Base-by-base conservation (phyloP, 2,329 filamentous ascomycete species). In the Raffaelea albimanens region DNA sequence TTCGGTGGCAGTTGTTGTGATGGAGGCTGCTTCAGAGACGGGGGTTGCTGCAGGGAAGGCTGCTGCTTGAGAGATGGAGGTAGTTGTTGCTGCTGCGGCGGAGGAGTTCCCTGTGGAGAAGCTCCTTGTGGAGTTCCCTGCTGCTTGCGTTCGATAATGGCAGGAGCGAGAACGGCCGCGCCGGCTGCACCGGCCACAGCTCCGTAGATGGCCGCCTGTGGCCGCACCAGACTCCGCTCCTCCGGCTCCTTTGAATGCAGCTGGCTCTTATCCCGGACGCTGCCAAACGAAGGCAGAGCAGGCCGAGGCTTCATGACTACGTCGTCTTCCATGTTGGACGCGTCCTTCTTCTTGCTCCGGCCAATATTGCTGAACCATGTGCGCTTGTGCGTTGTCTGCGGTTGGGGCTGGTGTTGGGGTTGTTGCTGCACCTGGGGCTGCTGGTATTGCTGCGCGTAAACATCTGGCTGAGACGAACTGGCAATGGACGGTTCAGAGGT, bases 301-400 rank as follows among this genome's bases (percentile, higher is more conserved):
- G 85, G 84, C 29, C 84, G 70, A n/a, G 85, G 85, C 54, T 80
- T 80, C 82, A 88, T 87, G 14, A 80, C 67, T 50, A 82, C 75
- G 39, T 85, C 80, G 25, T 85, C 78, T 13, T 80, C 68, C 51
- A 83, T 75, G 43, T 83, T 78, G 23, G 83, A 76, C 16, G 65
- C 45, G 4, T 77, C 76, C 55, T 74, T 76, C 59, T 75, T 75
- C 56, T 73, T 72, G 40, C 64, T 62, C 43, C 66, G 67, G 4
- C 67, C 68, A 20, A 78, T 65, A 46, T 66, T 69, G 54, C 63
- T 70, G 34, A 75, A 76, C 76, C 76, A 80, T 13, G 67, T 59
- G 43, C 73, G 69, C 55, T 66, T 75, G 51, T 38, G 41, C 11
- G 49, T 14, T 1, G 51, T 22, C 8, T 40, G 20, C 13, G 21